phyloP scores from a whole-genome alignment of 306 rosid species.

The Glycine soja region DNA sequence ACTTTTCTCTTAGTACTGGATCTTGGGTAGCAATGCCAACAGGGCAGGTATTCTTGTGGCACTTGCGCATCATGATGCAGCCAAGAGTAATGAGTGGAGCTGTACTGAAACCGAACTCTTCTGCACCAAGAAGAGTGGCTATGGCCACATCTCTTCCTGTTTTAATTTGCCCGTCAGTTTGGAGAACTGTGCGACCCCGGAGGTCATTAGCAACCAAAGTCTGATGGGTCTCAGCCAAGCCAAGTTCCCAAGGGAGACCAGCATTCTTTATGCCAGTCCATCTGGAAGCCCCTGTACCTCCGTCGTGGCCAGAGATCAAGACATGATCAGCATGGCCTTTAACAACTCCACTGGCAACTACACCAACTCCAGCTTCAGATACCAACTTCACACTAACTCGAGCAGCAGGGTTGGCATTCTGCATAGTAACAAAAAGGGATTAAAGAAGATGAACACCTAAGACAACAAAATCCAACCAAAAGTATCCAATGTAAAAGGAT shows the following conservation, averaged over 20 bases:
- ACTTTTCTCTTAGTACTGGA: slow-evolving; percentile 24
- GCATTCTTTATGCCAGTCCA: slow-evolving; percentile 33
- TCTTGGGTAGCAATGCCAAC: slow-evolving; percentile 34
- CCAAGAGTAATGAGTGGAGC: slow-evolving; percentile 29
- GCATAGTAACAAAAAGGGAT: background rate
- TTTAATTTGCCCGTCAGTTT: slow-evolving; percentile 29
- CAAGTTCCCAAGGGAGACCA: slow-evolving; percentile 28
- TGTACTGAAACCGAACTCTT: slow-evolving; percentile 26
- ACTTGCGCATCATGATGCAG: slow-evolving; percentile 27
- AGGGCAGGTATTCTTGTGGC: slow-evolving; percentile 32
- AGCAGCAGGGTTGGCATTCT: slow-evolving; percentile 28
- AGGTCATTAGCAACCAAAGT: slow-evolving; percentile 32
- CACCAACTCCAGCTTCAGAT: slow-evolving; percentile 33
- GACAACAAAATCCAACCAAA: background rate
- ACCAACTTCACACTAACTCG: slow-evolving; percentile 29
- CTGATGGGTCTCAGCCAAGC: slow-evolving; percentile 30
- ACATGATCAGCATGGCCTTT: slow-evolving; percentile 30
- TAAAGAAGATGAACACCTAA: background rate
- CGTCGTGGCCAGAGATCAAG: slow-evolving; percentile 23
- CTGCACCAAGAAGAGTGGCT: slow-evolving; percentile 25
- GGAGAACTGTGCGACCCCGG: slow-evolving; percentile 28
- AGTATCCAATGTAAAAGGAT: slow-evolving; percentile 1
- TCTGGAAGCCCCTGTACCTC: slow-evolving; percentile 30
- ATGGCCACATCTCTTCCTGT: slow-evolving; percentile 27
- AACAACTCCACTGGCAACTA: slow-evolving; percentile 25